phyloP scores from a whole-genome alignment of 164 flowering plant species.

The Nelumbo lutea region DNA sequence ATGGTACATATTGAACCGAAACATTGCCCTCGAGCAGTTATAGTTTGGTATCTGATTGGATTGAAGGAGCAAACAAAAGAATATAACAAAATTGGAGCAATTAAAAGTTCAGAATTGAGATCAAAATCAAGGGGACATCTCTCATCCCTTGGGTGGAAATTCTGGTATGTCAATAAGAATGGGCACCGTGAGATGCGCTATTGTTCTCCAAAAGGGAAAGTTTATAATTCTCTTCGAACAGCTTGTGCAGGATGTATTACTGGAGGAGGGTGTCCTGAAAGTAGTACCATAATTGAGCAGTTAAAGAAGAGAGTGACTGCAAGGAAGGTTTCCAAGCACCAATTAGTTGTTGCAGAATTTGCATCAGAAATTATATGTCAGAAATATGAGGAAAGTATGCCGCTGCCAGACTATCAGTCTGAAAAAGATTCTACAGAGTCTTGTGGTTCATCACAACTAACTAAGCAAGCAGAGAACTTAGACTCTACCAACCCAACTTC shows the following conservation, averaged over 20 bases:
- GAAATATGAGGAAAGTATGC: conserved; percentile 6
- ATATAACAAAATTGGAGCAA: not conserved
- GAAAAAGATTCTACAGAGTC: conserved; percentile 9
- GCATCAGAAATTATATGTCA: conserved; percentile 1
- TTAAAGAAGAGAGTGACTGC: not conserved
- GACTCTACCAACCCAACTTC: conserved; percentile 11
- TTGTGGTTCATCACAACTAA: not conserved
- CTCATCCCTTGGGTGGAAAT: conserved; percentile 48
- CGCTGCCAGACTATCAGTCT: conserved; percentile 2
- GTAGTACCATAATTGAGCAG: not conserved
- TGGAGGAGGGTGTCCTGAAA: conserved; percentile 8
- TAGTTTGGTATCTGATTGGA: conserved; percentile 21
- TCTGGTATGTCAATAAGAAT: conserved; percentile 6
- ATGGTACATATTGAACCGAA: conserved; percentile 22
- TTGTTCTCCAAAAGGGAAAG: conserved; percentile 35
- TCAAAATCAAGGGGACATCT: conserved; percentile 53
- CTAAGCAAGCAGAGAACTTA: conserved; percentile 1
- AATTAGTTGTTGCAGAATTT: not conserved
- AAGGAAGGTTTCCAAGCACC: conserved; percentile 8
- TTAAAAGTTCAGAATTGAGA: not conserved
- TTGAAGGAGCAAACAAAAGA: not conserved
- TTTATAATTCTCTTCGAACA: conserved; percentile 35
- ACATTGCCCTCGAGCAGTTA: conserved; percentile 49
- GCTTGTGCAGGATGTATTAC: conserved; percentile 45
- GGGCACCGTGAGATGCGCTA: conserved; percentile 27